A percentile compares a stretch with the other conserved stretches of the same genome.
Conservation (phyloP, 2,329 filamentous ascomycete genomes). For the Sclerotinia borealis region DNA sequence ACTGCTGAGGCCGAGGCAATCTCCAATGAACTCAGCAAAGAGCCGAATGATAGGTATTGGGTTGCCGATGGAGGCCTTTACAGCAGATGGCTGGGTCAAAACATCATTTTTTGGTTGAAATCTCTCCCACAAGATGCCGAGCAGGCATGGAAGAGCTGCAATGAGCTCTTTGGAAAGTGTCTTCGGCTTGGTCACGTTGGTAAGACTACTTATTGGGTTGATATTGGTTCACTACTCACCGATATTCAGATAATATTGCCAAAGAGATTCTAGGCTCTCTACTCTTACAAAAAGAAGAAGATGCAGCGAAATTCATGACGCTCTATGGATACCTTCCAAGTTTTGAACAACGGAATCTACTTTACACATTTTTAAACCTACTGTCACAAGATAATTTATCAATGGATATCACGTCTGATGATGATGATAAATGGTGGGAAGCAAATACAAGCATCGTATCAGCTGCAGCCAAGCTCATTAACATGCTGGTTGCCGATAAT, state of each 20-base stretch:
- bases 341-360: constrained; percentile 30
- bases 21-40: constrained; percentile 30
- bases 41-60: constrained; percentile 27
- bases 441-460: constrained; percentile 39
- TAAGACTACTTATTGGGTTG: constrained; percentile 11
- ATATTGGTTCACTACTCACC: constrained; percentile 12
- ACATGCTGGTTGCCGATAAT: constrained; percentile 42
- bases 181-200: constrained; percentile 31
- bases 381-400: constrained; percentile 27
- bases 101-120: constrained; percentile 27
- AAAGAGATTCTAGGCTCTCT: constrained; percentile 24
- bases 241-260: constrained; percentile 23
- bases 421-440: constrained; percentile 30
- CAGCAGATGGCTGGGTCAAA: constrained; percentile 30
- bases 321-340: constrained; percentile 24
- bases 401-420: constrained; percentile 21
- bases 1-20: constrained; percentile 47
- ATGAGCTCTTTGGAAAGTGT: constrained; percentile 28
- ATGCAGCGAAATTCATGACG: constrained; percentile 20
- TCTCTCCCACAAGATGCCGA: constrained; percentile 18
- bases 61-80: constrained; percentile 29
- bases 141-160: constrained; percentile 25
- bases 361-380: constrained; percentile 26
- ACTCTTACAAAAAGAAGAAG: constrained; percentile 19
- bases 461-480: constrained; percentile 53